These are phyloP conservation scores for Sarocladium strictum DNA, from an alignment of 2,329 filamentous ascomycete species.

Conservation along the genomic window DNA sequence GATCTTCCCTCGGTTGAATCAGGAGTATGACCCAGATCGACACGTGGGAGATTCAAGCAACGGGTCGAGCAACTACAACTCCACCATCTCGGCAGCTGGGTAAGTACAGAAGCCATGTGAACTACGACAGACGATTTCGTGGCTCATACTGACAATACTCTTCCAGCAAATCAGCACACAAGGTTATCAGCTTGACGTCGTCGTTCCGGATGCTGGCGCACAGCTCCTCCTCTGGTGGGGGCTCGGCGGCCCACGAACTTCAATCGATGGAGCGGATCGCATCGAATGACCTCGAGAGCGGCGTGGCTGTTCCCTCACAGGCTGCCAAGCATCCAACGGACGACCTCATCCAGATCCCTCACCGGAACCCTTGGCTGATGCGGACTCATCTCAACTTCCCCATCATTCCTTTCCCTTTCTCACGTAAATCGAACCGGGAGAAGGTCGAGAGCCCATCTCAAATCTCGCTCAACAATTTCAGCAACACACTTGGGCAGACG, in stretches of 20 bases:
- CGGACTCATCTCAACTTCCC: slow-evolving; percentile 24
- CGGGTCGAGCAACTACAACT: slow-evolving; percentile 10
- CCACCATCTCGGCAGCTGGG: slow-evolving; percentile 13
- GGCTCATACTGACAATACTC: background rate
- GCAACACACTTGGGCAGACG: background rate
- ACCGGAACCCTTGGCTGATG: slow-evolving; percentile 28
- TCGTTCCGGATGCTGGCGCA: slow-evolving; percentile 1
- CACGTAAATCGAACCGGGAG: slow-evolving; percentile 9
- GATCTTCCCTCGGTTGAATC: slow-evolving; percentile 34
- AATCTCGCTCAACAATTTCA: background rate
- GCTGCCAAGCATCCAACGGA: slow-evolving; percentile 5
- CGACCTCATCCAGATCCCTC: slow-evolving; percentile 13
- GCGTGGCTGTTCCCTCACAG: background rate
- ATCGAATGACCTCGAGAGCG: slow-evolving; percentile 7
- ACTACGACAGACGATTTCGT: too few relatives aligned
- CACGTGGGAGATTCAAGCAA: slow-evolving; percentile 17
- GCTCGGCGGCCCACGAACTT: background rate
- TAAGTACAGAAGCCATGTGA: too few relatives aligned
- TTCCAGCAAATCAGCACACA: background rate
- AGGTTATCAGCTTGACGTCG: slow-evolving; percentile 6
- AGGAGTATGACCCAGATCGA: slow-evolving; percentile 33
- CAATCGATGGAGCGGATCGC: slow-evolving; percentile 11
- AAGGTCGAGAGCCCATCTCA: slow-evolving; percentile 1
- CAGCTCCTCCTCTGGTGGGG: background rate
- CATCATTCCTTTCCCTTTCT: slow-evolving; percentile 9